Percentiles rank a stretch among this genome's conserved stretches.
Conservation (phyloP, 768 basidiomycete genomes). For the Phylloporus sp. region DNA sequence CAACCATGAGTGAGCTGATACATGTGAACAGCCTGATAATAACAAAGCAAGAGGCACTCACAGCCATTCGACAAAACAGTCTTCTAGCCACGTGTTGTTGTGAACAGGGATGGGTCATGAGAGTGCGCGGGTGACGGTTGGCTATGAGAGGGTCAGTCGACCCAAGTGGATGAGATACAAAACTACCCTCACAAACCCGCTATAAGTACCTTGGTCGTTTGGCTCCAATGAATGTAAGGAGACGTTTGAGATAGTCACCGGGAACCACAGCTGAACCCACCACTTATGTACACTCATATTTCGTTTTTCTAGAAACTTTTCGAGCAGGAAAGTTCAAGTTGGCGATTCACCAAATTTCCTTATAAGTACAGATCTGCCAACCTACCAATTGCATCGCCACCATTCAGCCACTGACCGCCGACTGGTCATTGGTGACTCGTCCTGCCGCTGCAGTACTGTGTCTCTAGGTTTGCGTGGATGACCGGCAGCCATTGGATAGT, state of each 20-base stretch:
- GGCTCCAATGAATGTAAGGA: constrained; percentile 74
- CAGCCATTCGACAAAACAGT: constrained; percentile 80
- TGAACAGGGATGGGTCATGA: constrained; percentile 83
- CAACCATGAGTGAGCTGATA: constrained; percentile 48
- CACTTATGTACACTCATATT: too few relatives aligned
- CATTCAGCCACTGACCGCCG: too few relatives aligned
- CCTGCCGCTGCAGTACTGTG: too few relatives aligned
- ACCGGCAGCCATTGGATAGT: too few relatives aligned
- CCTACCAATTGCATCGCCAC: too few relatives aligned
- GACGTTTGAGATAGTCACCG: constrained; percentile 84
- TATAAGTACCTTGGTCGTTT: constrained; percentile 72
- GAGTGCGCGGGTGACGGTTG: constrained; percentile 49
- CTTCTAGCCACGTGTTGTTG: constrained; percentile 89
- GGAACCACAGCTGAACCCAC: too few relatives aligned
- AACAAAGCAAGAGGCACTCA: neutral
- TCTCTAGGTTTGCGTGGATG: too few relatives aligned
- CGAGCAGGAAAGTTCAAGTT: constrained; percentile 25
- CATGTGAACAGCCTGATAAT: neutral
- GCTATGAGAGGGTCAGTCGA: constrained; percentile 17
- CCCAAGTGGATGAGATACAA: neutral
- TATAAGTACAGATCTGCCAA: too few relatives aligned
- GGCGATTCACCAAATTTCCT: too few relatives aligned
- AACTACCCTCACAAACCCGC: constrained; percentile 66
- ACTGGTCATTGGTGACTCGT: too few relatives aligned
- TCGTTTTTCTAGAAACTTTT: too few relatives aligned